Conservation (phyloP, 2,329 filamentous ascomycete genomes). For the Paraphoma chrysanthemicola region DNA sequence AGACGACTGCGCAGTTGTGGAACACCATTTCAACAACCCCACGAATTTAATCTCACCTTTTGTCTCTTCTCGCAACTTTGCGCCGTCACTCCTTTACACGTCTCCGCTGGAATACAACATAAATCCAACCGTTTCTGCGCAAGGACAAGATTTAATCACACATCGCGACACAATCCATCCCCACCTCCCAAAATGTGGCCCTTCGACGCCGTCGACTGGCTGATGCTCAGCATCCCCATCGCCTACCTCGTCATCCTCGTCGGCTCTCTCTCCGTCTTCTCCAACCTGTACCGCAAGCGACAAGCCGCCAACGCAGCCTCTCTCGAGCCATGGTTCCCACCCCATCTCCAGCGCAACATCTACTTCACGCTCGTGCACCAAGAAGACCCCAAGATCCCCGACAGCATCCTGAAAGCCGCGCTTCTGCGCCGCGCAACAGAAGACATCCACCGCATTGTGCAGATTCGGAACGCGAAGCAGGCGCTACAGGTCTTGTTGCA, state of each 20-base stretch:
- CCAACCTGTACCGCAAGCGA: constrained; percentile 88
- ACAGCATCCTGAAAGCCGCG: constrained; percentile 85
- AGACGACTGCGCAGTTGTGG: not conserved
- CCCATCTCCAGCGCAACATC: constrained; percentile 89
- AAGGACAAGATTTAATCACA: not conserved
- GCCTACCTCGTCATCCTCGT: constrained; percentile 88
- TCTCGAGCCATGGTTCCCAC: constrained; percentile 92
- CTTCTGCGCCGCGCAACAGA: constrained; percentile 88
- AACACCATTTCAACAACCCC: not conserved
- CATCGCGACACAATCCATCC: constrained; percentile 9
- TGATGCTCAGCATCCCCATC: constrained; percentile 83
- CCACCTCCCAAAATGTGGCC: constrained; percentile 38
- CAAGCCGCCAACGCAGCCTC: constrained; percentile 81
- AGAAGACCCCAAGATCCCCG: constrained; percentile 74
- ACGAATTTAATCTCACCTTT: not conserved
- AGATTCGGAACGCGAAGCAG: constrained; percentile 86
- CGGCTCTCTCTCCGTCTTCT: constrained; percentile 90
- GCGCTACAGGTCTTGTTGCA: constrained; percentile 84
- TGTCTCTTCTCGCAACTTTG: not conserved
- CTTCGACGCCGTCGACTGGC: constrained; percentile 71
- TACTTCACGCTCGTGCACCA: constrained; percentile 92
- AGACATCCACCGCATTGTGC: constrained; percentile 89
- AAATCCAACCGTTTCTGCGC: too few species aligned
- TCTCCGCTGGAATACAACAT: not conserved
- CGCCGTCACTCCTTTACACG: not conserved